Conservation (phyloP, 2,329 filamentous ascomycete genomes). For the Colletotrichum kahawae region DNA sequence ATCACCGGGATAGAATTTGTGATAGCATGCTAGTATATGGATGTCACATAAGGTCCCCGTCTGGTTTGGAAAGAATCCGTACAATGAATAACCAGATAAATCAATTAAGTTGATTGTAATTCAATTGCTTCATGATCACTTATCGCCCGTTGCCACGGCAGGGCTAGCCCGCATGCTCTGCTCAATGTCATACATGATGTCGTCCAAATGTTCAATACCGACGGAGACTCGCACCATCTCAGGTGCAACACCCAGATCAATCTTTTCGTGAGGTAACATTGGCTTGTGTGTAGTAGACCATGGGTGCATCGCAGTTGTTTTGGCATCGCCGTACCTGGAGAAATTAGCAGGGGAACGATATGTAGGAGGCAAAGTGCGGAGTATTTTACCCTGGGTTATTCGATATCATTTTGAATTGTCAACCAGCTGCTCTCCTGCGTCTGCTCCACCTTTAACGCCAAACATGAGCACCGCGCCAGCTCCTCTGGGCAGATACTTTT, state of each 20-base stretch:
- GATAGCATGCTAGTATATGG: background rate
- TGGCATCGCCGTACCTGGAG: background rate
- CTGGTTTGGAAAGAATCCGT: background rate
- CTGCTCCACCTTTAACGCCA: background rate
- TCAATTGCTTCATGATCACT: background rate
- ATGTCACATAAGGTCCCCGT: background rate
- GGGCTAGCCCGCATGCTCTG: background rate
- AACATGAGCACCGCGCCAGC: background rate
- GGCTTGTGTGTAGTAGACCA: background rate
- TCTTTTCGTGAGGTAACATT: conserved; percentile 49
- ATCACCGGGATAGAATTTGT: background rate
- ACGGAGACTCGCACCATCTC: background rate
- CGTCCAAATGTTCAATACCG: background rate
- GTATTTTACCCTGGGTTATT: background rate
- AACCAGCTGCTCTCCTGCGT: background rate
- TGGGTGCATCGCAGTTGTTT: background rate
- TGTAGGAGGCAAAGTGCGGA: background rate
- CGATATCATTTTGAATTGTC: background rate
- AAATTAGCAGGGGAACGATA: background rate
- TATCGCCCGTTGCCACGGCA: background rate
- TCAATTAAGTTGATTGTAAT: background rate
- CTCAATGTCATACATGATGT: background rate
- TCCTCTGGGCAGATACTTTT: background rate
- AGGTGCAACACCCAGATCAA: conserved; percentile 45
- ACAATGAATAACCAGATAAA: background rate